These are phyloP conservation scores for Clavispora santaluciae DNA, from an alignment of 805 yeast species.

Conservation along the genomic window DNA sequence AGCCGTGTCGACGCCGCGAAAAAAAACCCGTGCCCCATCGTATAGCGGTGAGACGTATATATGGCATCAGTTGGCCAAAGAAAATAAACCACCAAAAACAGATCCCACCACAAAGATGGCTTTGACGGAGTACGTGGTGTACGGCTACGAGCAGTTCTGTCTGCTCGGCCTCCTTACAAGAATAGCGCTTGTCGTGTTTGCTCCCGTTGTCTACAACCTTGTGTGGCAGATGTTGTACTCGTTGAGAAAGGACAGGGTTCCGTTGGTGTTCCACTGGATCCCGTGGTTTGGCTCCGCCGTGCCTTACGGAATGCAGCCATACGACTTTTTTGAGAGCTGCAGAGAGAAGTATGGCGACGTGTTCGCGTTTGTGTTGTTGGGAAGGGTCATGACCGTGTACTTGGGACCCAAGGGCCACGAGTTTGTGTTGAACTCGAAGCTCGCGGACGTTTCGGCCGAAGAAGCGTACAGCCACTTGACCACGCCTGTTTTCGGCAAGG, in stretches of 20 bases:
- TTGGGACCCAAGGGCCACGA: conserved; percentile 98
- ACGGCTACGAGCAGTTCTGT: conserved; percentile 16
- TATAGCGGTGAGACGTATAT: conserved; percentile 4
- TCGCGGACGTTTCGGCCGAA: conserved; percentile 89
- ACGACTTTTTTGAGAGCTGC: conserved; percentile 77
- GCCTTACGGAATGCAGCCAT: conserved; percentile 88
- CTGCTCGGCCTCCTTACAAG: conserved; percentile 24
- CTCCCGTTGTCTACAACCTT: conserved; percentile 64
- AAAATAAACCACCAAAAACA: background rate
- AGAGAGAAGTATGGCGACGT: conserved; percentile 87
- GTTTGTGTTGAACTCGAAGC: conserved; percentile 86
- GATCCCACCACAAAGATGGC: conserved; percentile 8
- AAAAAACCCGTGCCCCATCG: conserved; percentile 16
- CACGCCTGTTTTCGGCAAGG: conserved; percentile 98
- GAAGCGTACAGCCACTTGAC: conserved; percentile 94
- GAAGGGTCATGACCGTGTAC: conserved; percentile 91
- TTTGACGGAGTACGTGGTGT: conserved; percentile 8
- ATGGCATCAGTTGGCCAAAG: background rate
- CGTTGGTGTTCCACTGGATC: conserved; percentile 84
- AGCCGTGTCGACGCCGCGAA: background rate
- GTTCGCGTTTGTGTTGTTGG: conserved; percentile 83
- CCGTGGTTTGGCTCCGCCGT: conserved; percentile 96
- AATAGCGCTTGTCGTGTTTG: conserved; percentile 28
- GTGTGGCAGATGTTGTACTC: conserved; percentile 66
- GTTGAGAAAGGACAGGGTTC: conserved; percentile 77